phyloP scores from a whole-genome alignment of 176 grass and related monocot species.

The Phragmites australis region DNA sequence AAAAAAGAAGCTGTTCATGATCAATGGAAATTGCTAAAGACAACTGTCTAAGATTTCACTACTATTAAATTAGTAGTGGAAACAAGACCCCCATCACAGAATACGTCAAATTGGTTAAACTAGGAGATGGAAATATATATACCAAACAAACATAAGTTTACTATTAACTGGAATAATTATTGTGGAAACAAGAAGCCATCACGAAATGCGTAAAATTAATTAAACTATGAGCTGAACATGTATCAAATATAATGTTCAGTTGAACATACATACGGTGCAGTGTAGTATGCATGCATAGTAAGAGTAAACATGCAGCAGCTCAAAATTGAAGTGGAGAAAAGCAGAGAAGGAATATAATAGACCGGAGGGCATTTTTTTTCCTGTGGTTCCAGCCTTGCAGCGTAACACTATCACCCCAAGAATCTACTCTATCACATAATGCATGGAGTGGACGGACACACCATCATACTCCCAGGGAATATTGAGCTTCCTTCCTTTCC shows the following conservation, averaged over 20 bases:
- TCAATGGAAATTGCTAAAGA: background rate
- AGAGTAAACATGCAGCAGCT: background rate
- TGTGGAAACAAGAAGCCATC: constrained; percentile 13
- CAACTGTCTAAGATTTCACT: background rate
- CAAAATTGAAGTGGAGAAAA: constrained; percentile 15
- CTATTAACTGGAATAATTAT: background rate
- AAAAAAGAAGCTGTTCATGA: background rate
- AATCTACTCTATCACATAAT: constrained; percentile 33
- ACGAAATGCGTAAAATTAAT: background rate
- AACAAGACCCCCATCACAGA: constrained; percentile 2
- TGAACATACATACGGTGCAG: no score
- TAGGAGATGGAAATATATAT: background rate
- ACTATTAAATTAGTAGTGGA: background rate
- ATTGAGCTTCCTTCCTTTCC: constrained; percentile 36
- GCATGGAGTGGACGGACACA: background rate
- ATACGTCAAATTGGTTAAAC: background rate
- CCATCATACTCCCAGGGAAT: constrained; percentile 3
- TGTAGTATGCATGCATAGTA: no score
- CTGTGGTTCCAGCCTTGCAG: constrained; percentile 50
- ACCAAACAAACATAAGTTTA: no score
- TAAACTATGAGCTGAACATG: background rate
- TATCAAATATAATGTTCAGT: background rate
- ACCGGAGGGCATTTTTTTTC: constrained; percentile 17
- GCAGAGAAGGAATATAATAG: no score
- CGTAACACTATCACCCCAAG: constrained; percentile 42